These are phyloP conservation scores for Rhododendron molle DNA, from an alignment of 148 eudicot genomes.

Conservation along the genomic window DNA sequence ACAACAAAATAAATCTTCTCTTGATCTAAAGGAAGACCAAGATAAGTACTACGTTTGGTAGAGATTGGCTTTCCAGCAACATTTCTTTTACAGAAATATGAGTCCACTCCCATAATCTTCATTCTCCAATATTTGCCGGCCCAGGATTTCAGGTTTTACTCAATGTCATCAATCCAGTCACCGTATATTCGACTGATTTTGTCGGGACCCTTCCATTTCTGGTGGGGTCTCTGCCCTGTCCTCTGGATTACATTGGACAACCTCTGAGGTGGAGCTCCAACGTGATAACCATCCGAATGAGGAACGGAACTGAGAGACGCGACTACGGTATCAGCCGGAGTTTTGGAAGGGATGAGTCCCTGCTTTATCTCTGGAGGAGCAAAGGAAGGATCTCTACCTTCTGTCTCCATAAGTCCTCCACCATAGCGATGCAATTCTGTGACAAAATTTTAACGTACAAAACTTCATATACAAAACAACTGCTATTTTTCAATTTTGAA, in stretches of 20 bases:
- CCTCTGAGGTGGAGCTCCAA: slow-evolving; percentile 57
- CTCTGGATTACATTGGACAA: slow-evolving; percentile 36
- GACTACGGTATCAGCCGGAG: slow-evolving; percentile 23
- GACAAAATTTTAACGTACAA: background rate
- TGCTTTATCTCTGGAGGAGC: slow-evolving; percentile 31
- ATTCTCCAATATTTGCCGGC: background rate
- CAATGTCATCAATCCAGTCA: slow-evolving; percentile 87
- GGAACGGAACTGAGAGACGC: slow-evolving; percentile 20
- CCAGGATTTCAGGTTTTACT: slow-evolving; percentile 10
- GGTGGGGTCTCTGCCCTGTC: slow-evolving; percentile 48
- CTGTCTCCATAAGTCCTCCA: slow-evolving; percentile 35
- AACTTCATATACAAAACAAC: background rate
- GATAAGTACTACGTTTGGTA: background rate
- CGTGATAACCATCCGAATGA: slow-evolving; percentile 33
- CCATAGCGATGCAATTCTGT: slow-evolving; percentile 43
- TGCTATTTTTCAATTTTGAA: background rate
- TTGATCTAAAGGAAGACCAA: background rate
- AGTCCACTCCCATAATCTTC: background rate
- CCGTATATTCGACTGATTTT: slow-evolving; percentile 90
- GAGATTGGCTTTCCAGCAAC: background rate
- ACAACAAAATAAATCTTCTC: background rate
- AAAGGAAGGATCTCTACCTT: slow-evolving; percentile 21
- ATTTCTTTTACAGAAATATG: background rate
- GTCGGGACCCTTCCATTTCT: slow-evolving; percentile 92
- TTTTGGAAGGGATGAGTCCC: slow-evolving; percentile 23